A percentile compares a stretch with the other conserved stretches of the same genome.
Evolutionary conservation across 352 stramenopile genomes (phyloP).

Genomic region (Pythium coloratum): DNA sequence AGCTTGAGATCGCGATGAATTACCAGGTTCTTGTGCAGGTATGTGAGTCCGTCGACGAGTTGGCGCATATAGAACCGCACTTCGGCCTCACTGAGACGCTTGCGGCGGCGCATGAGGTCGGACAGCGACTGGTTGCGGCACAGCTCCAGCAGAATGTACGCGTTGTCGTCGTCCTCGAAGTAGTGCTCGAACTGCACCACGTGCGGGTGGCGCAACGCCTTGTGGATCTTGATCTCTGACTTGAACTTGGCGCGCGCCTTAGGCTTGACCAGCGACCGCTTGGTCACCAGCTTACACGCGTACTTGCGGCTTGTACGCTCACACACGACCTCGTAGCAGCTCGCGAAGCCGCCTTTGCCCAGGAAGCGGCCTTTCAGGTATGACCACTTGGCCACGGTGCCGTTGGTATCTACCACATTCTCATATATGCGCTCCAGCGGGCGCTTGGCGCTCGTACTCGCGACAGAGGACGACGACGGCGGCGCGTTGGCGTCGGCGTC

Average conservation of each 20-base stretch:
- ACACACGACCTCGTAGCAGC: constrained; percentile 95
- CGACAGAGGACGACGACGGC: background rate
- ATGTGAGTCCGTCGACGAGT: constrained; percentile 91
- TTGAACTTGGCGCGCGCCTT: constrained; percentile 95
- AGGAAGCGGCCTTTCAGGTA: constrained; percentile 94
- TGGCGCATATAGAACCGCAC: constrained; percentile 93
- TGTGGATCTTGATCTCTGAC: constrained; percentile 99
- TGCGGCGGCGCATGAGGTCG: constrained; percentile 94
- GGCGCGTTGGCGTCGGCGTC: background rate
- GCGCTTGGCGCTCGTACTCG: constrained; percentile 12
- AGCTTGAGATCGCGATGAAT: constrained; percentile 99
- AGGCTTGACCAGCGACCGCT: constrained; percentile 96
- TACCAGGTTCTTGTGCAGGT: constrained; percentile 93
- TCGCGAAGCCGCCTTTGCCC: constrained; percentile 97
- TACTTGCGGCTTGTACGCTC: constrained; percentile 92
- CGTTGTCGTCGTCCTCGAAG: constrained; percentile 97
- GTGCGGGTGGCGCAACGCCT: constrained; percentile 92
- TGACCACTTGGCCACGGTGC: constrained; percentile 56
- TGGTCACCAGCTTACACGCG: constrained; percentile 98
- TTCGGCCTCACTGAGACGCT: constrained; percentile 94
- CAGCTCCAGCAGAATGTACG: constrained; percentile 97
- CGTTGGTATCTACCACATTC: constrained; percentile 49
- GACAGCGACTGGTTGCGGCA: constrained; percentile 97
- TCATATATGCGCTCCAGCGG: constrained; percentile 62
- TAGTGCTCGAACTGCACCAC: constrained; percentile 98